Evolutionary conservation across 495 filamentous ascomycete species (phyloP).

Genomic region (Glutinoglossum americanum): DNA sequence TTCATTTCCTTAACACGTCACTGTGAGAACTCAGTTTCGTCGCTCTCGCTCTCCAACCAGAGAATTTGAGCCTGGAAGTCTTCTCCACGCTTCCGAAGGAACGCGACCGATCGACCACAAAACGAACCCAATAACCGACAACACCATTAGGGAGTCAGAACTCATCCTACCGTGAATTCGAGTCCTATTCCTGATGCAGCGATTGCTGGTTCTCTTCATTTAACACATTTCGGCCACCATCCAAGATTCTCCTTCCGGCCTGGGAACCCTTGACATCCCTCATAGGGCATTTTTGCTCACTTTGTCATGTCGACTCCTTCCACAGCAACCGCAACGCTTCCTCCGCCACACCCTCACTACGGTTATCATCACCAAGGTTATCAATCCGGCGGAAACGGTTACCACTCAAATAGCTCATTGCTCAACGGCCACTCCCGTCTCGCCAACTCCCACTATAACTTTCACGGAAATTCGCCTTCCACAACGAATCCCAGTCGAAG

Average conservation of each 20-base stretch:
- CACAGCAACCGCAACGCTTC: conserved; percentile 55
- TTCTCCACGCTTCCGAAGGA: neutral
- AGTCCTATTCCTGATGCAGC: neutral
- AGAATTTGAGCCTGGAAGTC: neutral
- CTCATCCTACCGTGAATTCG: neutral
- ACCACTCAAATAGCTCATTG: conserved; percentile 28
- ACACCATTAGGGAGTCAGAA: neutral
- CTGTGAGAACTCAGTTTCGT: neutral
- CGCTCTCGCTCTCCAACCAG: neutral
- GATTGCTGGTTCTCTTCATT: neutral
- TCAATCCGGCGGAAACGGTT: conserved; percentile 21
- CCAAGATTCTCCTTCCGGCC: neutral
- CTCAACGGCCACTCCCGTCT: conserved; percentile 29
- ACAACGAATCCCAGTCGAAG: conserved; percentile 15
- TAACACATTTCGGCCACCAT: neutral
- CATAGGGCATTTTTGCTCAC: neutral
- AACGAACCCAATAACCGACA: neutral
- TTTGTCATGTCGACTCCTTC: conserved; percentile 63
- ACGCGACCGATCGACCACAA: neutral
- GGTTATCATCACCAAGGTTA: conserved; percentile 45
- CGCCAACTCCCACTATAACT: conserved; percentile 25
- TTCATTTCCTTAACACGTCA: neutral
- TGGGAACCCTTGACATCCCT: neutral
- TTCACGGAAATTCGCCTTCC: conserved; percentile 18
- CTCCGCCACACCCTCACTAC: conserved; percentile 48